phyloP scores from a whole-genome alignment of 2,329 filamentous ascomycete species.

The Trichoderma sp. region DNA sequence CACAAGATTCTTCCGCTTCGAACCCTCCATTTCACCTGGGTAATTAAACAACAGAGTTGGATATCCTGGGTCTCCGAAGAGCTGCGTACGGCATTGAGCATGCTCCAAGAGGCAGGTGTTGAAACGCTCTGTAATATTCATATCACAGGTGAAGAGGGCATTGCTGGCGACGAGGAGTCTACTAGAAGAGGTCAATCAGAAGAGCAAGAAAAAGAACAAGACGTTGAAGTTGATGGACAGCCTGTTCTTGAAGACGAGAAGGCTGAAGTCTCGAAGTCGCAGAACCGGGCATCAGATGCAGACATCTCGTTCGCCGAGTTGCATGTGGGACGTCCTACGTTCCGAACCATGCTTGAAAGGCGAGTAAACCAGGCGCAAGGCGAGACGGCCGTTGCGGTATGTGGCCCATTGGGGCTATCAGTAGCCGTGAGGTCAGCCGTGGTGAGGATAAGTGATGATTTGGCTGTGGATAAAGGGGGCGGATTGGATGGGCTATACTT shows the following conservation, averaged over 20 bases:
- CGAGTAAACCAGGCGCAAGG: neutral
- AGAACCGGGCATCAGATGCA: neutral
- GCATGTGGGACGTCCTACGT: neutral
- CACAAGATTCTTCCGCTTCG: neutral
- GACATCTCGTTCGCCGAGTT: neutral
- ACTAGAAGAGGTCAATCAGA: neutral
- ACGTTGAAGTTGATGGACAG: neutral
- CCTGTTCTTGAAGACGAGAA: neutral
- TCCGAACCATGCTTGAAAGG: neutral
- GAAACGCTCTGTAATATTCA: neutral
- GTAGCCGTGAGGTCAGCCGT: neutral
- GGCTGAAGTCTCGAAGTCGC: neutral
- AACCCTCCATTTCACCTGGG: neutral
- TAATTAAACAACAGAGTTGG: neutral
- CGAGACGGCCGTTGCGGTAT: neutral
- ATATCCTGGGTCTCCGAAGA: neutral
- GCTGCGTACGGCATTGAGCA: neutral
- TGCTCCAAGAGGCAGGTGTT: neutral
- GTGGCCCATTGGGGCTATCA: neutral
- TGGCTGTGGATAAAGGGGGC: neutral
- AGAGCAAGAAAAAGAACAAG: neutral
- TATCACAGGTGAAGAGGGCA: neutral
- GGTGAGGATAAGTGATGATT: neutral
- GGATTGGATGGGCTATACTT: neutral
- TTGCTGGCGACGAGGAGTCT: neutral